phyloP scores from a whole-genome alignment of 1,284 basidiomycete genomes.

The Sphaerobolus stellatus region DNA sequence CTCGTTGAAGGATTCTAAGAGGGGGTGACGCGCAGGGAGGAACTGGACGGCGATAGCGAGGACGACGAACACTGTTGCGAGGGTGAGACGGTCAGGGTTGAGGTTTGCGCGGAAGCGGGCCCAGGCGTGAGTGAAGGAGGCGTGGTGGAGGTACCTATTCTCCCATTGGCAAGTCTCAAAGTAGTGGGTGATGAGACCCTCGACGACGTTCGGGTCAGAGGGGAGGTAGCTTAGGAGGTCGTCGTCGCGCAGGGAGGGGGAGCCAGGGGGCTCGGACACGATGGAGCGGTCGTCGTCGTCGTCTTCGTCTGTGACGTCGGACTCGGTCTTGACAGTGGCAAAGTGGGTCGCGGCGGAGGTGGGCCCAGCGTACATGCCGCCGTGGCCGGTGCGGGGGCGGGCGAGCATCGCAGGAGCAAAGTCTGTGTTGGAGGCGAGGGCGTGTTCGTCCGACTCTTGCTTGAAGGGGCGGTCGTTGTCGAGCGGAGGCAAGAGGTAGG shows the following conservation, averaged over 20 bases:
- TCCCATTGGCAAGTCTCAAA: conserved; percentile 85
- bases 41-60: conserved; percentile 72
- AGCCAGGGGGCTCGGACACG: conserved; percentile 7
- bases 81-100: conserved; percentile 59
- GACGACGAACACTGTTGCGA: conserved; percentile 68
- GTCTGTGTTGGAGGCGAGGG: conserved; percentile 36
- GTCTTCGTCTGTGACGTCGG: conserved; percentile 23
- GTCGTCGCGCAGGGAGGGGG: conserved; percentile 51
- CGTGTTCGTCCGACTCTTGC: not conserved
- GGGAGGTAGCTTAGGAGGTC: conserved; percentile 70
- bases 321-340: conserved; percentile 28
- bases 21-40: conserved; percentile 60
- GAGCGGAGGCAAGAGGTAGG: not conserved
- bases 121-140: conserved; percentile 63
- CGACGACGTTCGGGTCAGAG: conserved; percentile 60
- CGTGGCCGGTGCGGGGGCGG: conserved; percentile 46
- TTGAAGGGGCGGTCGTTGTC: not conserved
- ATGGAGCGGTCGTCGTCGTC: conserved; percentile 8
- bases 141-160: conserved; percentile 69
- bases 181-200: conserved; percentile 70
- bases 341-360: conserved; percentile 70
- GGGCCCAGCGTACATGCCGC: conserved; percentile 70
- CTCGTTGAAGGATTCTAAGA: conserved; percentile 42
- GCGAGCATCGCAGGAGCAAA: conserved; percentile 64
- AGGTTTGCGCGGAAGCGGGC: conserved; percentile 64